These are phyloP conservation scores for Leccinum obscurum DNA, from an alignment of 768 basidiomycete genomes.

Conservation along the genomic window DNA sequence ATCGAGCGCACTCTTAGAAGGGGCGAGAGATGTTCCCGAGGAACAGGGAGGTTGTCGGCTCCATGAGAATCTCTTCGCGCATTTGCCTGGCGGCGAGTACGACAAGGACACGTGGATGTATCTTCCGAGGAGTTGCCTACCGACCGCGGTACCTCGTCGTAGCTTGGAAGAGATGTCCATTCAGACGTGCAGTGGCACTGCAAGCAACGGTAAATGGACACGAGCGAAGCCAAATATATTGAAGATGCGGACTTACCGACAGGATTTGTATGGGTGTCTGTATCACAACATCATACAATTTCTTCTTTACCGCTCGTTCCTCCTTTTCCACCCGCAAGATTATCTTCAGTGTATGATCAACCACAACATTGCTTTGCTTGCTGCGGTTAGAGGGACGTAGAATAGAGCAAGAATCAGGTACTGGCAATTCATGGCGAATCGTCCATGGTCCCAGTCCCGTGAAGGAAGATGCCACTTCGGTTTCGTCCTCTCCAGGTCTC, in stretches of 20 bases:
- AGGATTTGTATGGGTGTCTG: slow-evolving; percentile 85
- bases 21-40: slow-evolving; percentile 32
- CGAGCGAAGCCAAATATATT: not conserved
- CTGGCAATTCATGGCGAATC: slow-evolving; percentile 63
- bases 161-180: slow-evolving; percentile 77
- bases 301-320: slow-evolving; percentile 66
- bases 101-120: slow-evolving; percentile 46
- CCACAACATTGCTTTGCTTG: slow-evolving; percentile 56
- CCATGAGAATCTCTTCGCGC: not conserved
- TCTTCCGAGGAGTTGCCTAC: slow-evolving; percentile 9
- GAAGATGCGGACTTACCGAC: slow-evolving; percentile 55
- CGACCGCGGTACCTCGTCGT: slow-evolving; percentile 43
- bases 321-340: slow-evolving; percentile 83
- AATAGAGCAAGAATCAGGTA: slow-evolving; percentile 62
- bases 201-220: not conserved
- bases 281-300: slow-evolving; percentile 84
- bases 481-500: slow-evolving; percentile 49
- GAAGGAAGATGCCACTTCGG: slow-evolving; percentile 55
- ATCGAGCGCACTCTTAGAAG: slow-evolving; percentile 34
- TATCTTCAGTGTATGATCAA: slow-evolving; percentile 79
- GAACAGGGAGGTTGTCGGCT: not conserved
- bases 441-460: slow-evolving; percentile 90
- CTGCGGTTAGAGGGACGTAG: slow-evolving; percentile 75
- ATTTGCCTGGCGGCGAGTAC: slow-evolving; percentile 15
- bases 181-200: slow-evolving; percentile 84